A percentile compares a stretch with the other conserved stretches of the same genome.
Evolutionary conservation across 495 filamentous ascomycete species (phyloP).

Genomic region (Apiosordaria backusii): DNA sequence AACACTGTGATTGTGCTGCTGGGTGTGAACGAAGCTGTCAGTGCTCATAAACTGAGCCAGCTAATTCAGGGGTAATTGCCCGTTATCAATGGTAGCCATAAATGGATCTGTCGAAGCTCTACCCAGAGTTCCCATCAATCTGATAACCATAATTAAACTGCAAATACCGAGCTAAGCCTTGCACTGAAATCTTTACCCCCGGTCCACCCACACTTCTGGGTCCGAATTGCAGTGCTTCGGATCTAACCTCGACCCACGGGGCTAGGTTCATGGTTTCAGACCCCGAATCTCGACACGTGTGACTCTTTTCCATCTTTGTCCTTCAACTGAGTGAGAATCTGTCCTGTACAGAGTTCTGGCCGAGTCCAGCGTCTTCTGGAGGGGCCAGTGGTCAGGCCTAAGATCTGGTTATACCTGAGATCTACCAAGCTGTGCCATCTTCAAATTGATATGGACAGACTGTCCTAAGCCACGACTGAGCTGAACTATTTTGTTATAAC

Average conservation of each 20-base stretch:
- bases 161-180: background rate
- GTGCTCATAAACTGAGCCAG: background rate
- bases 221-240: background rate
- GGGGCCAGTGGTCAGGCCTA: background rate
- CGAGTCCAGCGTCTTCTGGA: background rate
- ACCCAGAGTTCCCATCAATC: too few relatives aligned
- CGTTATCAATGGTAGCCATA: too few relatives aligned
- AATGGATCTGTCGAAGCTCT: background rate
- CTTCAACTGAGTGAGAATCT: background rate
- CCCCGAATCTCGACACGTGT: background rate
- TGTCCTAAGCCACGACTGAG: background rate
- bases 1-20: background rate
- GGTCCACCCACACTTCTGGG: background rate
- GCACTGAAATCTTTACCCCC: background rate
- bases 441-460: background rate
- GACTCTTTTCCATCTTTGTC: background rate
- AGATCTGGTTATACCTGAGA: background rate
- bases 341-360: background rate
- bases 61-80: background rate
- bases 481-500: background rate
- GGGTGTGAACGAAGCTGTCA: background rate
- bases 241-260: background rate
- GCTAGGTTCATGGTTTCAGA: background rate
- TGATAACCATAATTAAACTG: background rate
- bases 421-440: background rate